Conservation (phyloP, 2,329 filamentous ascomycete species). For the Colletotrichum ledebouriae region DNA sequence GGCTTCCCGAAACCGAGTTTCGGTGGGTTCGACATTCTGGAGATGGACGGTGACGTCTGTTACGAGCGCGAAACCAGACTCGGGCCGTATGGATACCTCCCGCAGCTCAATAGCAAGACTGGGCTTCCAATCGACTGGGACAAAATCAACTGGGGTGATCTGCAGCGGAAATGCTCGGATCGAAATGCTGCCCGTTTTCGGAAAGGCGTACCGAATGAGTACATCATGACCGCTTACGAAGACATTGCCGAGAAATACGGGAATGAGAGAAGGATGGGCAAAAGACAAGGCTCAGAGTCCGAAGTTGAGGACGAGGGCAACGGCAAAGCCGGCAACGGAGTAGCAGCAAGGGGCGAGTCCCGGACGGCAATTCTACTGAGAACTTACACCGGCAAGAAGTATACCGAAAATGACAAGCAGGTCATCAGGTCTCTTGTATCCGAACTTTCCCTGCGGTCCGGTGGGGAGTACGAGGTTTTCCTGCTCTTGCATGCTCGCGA, state of each 20-base stretch:
- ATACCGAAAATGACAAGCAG: slow-evolving; percentile 83
- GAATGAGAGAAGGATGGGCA: slow-evolving; percentile 25
- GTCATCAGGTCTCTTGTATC: slow-evolving; percentile 83
- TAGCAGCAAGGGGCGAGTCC: slow-evolving; percentile 5
- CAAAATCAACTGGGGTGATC: slow-evolving; percentile 75
- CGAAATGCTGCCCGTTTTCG: slow-evolving; percentile 76
- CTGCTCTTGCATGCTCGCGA: slow-evolving; percentile 85
- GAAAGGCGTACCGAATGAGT: slow-evolving; percentile 58
- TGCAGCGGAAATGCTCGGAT: slow-evolving; percentile 76
- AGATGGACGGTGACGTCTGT: slow-evolving; percentile 73
- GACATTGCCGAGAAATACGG: slow-evolving; percentile 37
- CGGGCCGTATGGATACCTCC: slow-evolving; percentile 72
- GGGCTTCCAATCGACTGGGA: slow-evolving; percentile 68
- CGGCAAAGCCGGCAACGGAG: too few relatives aligned
- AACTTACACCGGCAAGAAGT: slow-evolving; percentile 80
- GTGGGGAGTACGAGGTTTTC: slow-evolving; percentile 85
- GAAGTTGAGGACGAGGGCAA: neutral
- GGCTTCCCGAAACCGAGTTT: slow-evolving; percentile 72
- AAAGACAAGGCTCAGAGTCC: slow-evolving; percentile 19
- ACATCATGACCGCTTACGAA: slow-evolving; percentile 55
- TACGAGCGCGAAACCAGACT: slow-evolving; percentile 79
- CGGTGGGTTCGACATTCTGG: slow-evolving; percentile 72
- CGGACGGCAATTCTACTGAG: slow-evolving; percentile 83
- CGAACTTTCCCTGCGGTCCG: slow-evolving; percentile 82
- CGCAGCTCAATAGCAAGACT: slow-evolving; percentile 60